Percentiles rank a stretch among this genome's conserved stretches.
These are phyloP conservation scores for Emmonsiellopsis sp. DNA, from an alignment of 2,329 filamentous ascomycete genomes.

Conservation along the genomic window DNA sequence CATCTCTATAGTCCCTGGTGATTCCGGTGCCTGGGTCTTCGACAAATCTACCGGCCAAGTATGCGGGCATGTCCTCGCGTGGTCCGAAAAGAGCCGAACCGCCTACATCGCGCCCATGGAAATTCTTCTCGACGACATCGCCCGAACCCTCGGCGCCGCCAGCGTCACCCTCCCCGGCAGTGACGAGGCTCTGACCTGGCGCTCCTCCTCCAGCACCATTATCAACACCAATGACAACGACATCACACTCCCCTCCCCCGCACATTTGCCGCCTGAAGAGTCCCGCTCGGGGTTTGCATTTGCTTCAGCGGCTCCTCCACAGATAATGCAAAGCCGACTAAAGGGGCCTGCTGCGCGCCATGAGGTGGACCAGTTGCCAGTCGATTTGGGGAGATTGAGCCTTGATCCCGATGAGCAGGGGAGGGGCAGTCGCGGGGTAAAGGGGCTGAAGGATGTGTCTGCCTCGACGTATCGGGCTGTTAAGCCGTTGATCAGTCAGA, in stretches of 20 bases:
- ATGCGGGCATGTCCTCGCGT: constrained; percentile 84
- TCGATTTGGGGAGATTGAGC: constrained; percentile 9
- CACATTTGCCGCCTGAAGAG: background rate
- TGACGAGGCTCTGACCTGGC: constrained; percentile 15
- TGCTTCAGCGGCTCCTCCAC: background rate
- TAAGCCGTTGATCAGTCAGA: constrained; percentile 20
- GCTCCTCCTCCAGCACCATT: background rate
- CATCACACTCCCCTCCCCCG: background rate
- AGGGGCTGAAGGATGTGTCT: constrained; percentile 13
- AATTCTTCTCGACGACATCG: constrained; percentile 75
- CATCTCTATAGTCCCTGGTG: constrained; percentile 58
- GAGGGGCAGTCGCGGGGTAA: background rate
- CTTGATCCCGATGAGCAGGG: constrained; percentile 6
- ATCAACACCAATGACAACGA: background rate
- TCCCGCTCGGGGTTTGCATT: background rate
- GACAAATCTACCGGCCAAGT: constrained; percentile 68
- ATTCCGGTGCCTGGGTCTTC: constrained; percentile 89
- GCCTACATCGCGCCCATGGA: constrained; percentile 97
- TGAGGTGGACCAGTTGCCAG: constrained; percentile 8
- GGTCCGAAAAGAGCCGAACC: constrained; percentile 67
- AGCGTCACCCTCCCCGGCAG: constrained; percentile 61
- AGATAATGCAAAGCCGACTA: background rate
- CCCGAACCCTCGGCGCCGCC: constrained; percentile 60
- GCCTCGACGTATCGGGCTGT: constrained; percentile 17
- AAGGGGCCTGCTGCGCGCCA: background rate